Conservation (phyloP, 306 rosid species). For the Acacia acuminata region DNA sequence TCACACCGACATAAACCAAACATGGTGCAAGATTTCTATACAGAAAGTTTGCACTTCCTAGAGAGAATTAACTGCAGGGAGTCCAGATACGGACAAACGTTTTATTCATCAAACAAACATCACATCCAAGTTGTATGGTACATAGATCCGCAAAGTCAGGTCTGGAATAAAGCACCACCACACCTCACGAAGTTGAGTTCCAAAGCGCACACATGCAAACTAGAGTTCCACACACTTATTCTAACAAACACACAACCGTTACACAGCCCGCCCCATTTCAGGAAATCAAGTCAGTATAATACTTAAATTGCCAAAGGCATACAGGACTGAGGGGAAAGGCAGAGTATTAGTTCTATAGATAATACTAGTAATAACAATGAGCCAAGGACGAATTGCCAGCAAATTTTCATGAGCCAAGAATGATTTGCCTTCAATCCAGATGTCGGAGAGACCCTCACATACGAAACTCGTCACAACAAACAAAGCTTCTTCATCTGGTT, state of each 20-base stretch:
- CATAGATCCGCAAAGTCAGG: slow-evolving; percentile 37
- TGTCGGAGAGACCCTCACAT: slow-evolving; percentile 37
- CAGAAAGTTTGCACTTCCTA: not conserved
- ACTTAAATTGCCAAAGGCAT: slow-evolving; percentile 5
- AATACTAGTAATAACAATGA: not conserved
- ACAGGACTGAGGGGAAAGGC: slow-evolving; percentile 33
- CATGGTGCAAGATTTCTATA: not conserved
- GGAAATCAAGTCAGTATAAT: slow-evolving; percentile 28
- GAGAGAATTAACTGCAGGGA: not conserved
- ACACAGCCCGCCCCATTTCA: slow-evolving; percentile 26
- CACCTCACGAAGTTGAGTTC: slow-evolving; percentile 6
- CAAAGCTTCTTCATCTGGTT: slow-evolving; percentile 56
- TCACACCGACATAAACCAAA: not conserved
- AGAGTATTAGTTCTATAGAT: not conserved
- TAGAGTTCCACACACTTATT: slow-evolving; percentile 38
- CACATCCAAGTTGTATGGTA: slow-evolving; percentile 37
- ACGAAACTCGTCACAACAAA: slow-evolving; percentile 39
- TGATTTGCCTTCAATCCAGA: slow-evolving; percentile 63
- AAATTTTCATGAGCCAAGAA: slow-evolving; percentile 47
- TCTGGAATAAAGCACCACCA: slow-evolving; percentile 29
- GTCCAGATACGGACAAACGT: slow-evolving; percentile 22
- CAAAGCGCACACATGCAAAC: slow-evolving; percentile 32
- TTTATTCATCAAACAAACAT: slow-evolving; percentile 31
- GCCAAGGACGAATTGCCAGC: slow-evolving; percentile 47
- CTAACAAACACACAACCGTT: slow-evolving; percentile 35